phyloP scores from a whole-genome alignment of 768 basidiomycete species.

The Suillus weaverae region DNA sequence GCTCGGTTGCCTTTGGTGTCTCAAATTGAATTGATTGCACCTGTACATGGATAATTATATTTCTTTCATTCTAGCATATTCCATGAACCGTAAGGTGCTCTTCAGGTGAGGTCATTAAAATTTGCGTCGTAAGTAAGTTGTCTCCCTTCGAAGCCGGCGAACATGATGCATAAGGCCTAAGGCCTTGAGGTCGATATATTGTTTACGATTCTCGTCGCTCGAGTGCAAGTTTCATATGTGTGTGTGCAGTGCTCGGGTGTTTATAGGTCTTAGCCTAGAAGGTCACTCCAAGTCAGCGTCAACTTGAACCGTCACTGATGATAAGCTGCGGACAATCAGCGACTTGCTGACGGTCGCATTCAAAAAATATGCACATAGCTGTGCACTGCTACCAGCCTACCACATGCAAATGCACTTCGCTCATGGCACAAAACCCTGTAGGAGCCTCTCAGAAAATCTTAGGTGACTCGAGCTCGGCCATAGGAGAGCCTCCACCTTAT shows the following conservation, averaged over 20 bases:
- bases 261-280: background rate
- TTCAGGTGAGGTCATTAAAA: background rate
- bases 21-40: slow-evolving; percentile 19
- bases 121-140: background rate
- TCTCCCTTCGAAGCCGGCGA: background rate
- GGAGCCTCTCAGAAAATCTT: background rate
- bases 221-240: background rate
- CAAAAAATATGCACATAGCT: background rate
- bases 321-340: background rate
- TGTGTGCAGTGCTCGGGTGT: background rate
- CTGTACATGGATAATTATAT: slow-evolving; percentile 21
- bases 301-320: background rate
- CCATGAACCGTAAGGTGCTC: background rate
- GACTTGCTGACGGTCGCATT: background rate
- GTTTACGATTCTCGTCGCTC: background rate
- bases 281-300: background rate
- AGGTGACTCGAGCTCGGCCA: background rate
- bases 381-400: background rate
- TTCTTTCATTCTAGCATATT: background rate
- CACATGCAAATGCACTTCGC: slow-evolving; percentile 3
- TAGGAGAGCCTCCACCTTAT: background rate
- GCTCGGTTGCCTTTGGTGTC: slow-evolving; percentile 13
- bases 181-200: background rate
- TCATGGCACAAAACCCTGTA: background rate
- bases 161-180: background rate